Conservation (phyloP, 345 rosid species). For the Salix dunnii region DNA sequence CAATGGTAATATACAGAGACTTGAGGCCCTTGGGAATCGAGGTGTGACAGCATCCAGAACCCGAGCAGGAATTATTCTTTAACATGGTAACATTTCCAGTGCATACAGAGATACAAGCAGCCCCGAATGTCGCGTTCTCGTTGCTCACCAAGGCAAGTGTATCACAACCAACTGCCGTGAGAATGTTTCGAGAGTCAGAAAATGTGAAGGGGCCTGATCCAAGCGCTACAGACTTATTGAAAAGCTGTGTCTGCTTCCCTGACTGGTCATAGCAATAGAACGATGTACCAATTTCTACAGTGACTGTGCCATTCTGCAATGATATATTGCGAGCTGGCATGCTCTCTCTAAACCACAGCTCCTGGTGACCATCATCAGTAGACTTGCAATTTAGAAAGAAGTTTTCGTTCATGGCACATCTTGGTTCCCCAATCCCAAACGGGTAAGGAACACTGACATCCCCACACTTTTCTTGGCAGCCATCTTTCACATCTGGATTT, state of each 20-base stretch:
- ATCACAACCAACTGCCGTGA: constrained; percentile 31
- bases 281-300: background rate
- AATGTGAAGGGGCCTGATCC: background rate
- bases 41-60: background rate
- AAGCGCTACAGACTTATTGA: fast-evolving
- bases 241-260: too few species aligned
- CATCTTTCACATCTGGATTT: background rate
- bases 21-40: background rate
- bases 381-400: constrained; percentile 13
- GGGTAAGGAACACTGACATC: constrained; percentile 31
- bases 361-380: background rate
- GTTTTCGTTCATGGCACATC: background rate
- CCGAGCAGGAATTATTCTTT: background rate
- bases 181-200: constrained; percentile 18
- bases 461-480: constrained; percentile 22
- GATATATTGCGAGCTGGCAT: constrained; percentile 1
- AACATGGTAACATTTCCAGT: too few species aligned
- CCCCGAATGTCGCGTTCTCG: background rate
- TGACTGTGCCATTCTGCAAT: constrained; percentile 5
- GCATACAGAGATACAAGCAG: constrained; percentile 17
- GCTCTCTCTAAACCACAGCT: background rate
- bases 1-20: background rate
- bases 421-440: constrained; percentile 9
- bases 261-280: constrained; percentile 4
- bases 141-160: background rate